Evolutionary conservation across 441 rosid genomes (phyloP), one percentile per base, ranked within the genome.

Genomic region (Adansonia grandidieri): DNA sequence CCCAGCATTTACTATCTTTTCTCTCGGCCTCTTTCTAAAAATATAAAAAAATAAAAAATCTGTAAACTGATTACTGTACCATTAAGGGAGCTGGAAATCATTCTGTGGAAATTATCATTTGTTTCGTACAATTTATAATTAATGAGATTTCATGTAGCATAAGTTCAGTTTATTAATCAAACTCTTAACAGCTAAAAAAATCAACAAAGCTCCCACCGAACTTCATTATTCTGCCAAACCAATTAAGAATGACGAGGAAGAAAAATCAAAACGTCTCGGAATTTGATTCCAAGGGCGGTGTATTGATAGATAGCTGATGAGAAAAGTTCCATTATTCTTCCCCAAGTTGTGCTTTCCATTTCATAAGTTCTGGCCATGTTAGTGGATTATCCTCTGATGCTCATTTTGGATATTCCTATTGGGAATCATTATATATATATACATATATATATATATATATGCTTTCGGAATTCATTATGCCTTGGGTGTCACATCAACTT

Each of bases 381-480:
- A 20, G 56, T 68, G 37, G 28, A 11, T 68, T 6, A 47, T 17
- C n/a, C 40, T 68, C 20, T 37, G 56, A 0, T 22, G 13, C 73
- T 20, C 1, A 11, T 50, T 69, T 48, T 48, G 44, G n/a, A 13
- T 48, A 48, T 48, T 53, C 58, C 13, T 22, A 32, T 13, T 13
- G 67, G 15, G 64, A 58, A 58, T 68, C 48, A 9, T 7, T 13
- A 45, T 48, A 54, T 6, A 6, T 19, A 14, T n/a, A n/a, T n/a
- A 9, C 10, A 10, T 0, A 24, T 24, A 24, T 24, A 24, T 24
- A 24, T 24, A 56, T 56, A 56, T 24, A 17, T 20, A 11, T 40
- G 47, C 48, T 71, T 63, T 54, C 9, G 14, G 50, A 71, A 28
- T 77, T 65, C 77, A 14, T 24, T 45, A 48, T 9, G 15, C 20